A percentile compares a stretch with the other conserved stretches of the same genome.
Conservation (phyloP, 352 stramenopile species). For the Globisporangium paddicum region DNA sequence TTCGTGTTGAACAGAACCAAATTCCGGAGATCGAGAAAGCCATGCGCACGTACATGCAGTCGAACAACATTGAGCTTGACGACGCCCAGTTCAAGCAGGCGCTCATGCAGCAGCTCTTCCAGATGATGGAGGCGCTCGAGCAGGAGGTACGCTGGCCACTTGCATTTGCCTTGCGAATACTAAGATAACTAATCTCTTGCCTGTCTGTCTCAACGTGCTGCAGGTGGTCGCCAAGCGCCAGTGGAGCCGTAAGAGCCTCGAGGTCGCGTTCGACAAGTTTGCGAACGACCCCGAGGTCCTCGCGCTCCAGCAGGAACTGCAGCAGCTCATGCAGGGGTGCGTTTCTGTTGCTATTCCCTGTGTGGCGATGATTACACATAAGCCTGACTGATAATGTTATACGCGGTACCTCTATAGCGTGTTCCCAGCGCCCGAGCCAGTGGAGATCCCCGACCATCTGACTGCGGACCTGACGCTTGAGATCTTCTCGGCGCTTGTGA, state of each 20-base stretch:
- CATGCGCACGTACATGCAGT: slow-evolving; percentile 60
- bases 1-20: slow-evolving; percentile 32
- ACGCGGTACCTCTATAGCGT: slow-evolving; percentile 18
- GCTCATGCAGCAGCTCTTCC: slow-evolving; percentile 67
- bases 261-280: slow-evolving; percentile 58
- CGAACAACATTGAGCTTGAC: slow-evolving; percentile 56
- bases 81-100: slow-evolving; percentile 75
- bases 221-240: slow-evolving; percentile 53
- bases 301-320: slow-evolving; percentile 63
- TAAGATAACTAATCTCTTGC: neutral
- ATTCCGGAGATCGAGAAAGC: slow-evolving; percentile 61
- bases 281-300: slow-evolving; percentile 53
- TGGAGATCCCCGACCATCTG: slow-evolving; percentile 63
- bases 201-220: neutral
- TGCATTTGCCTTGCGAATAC: neutral
- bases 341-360: neutral
- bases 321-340: slow-evolving; percentile 59
- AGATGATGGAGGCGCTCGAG: slow-evolving; percentile 70
- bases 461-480: slow-evolving; percentile 64
- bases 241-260: slow-evolving; percentile 59
- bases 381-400: neutral
- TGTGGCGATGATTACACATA: neutral
- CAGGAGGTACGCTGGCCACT: slow-evolving; percentile 18
- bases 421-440: slow-evolving; percentile 42
- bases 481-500: slow-evolving; percentile 62